Evolutionary conservation across 2,329 filamentous ascomycete genomes (phyloP), one percentile per base, ranked within the genome.

Genomic region (Penicillium sumatraense): DNA sequence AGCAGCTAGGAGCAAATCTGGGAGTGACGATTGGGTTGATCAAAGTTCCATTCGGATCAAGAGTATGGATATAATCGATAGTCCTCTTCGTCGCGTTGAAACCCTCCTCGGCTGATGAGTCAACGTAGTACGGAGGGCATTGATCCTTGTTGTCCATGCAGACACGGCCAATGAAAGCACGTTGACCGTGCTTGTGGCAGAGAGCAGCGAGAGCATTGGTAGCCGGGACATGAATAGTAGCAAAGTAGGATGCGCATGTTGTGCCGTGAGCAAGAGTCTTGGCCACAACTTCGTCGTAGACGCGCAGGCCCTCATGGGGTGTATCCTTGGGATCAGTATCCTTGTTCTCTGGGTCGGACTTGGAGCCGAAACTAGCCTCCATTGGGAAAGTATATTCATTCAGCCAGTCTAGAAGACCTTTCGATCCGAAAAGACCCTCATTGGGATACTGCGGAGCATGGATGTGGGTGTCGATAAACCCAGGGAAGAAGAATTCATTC

Each of bases 401-500:
- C 5, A 99, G 81, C 95, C 95, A 99, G 75, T 95, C 89, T 13
- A 99, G 84, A 27, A 99, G 86, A 0, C 93, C 97, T 0, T 90
- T 89, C 62, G 93, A 95, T 68, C 95, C 95, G 71, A 98, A 98
- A 60, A 99, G 88, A 56, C 95, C 95, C 1, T 86, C 86, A 69
- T 99, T 99, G 54, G 93, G 92, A 68, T 96, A 97, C 77, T 99
- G 95, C 0, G 93, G 85, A 8, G 95, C 95, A 72, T 99, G 95
- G 54, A 96, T 89, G 72, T 99, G 95, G 1, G 95, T 96, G 74
- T 99, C 77, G 36, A 80, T 76, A 56, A 80, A 80, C 0, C 78
- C 78, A 0, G 78, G 78, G 52, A 79, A 79, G 57, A 78, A 78
- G 57, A 78, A 78, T 14, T 73, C 71, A 41, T 69, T 79, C 63